Evolutionary conservation across 2,329 filamentous ascomycete genomes (phyloP), one percentile per base, ranked within the genome.

Genomic region (Monilinia fructigena): DNA sequence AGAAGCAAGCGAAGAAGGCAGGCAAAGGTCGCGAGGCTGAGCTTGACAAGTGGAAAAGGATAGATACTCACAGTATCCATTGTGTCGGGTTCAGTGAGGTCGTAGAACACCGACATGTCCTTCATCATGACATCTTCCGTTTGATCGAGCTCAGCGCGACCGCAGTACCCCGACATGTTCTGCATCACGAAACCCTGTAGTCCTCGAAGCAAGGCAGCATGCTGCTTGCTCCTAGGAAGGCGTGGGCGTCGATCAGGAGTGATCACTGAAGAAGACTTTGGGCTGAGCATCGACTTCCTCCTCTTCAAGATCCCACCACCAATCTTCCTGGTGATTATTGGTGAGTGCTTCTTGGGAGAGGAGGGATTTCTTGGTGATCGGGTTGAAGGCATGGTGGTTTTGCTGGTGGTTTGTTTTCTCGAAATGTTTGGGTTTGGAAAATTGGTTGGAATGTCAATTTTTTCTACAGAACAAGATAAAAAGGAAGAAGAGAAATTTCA

Each of bases 31-130:
- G 47, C n/a, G 14, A 40, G 28, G 3, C 23, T 20, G 58, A 60
- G 45, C 20, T 60, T 48, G 23, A 38, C 11, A 35, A 4, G 20
- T 48, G 12, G n/a, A 47, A 26, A 50, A 26, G 14, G n/a, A n/a
- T 50, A 5, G 48, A 38, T 50, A 61, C 58, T 61, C 12, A 61
- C 58, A 50, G 28, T 38, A 50, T 61, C 58, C 58, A 60, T 60
- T 18, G 4, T 0, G 7, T 60, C 58, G 31, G n/a, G n/a, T 10
- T 50, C 45, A 50, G 23, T n/a, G 48, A 16, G 12, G 26, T 23
- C 48, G 16, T 14, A 23, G n/a, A 14, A 60, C n/a, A 12, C 47
- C 31, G 28, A 26, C 28, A 50, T 31, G 16, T 23, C 23, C 14
- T 23, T 16, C 35, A 50, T 23, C 7, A 28, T 20, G 18, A 52